These are phyloP conservation scores for Citrus hindsii DNA, from an alignment of 345 rosid species.

Conservation along the genomic window DNA sequence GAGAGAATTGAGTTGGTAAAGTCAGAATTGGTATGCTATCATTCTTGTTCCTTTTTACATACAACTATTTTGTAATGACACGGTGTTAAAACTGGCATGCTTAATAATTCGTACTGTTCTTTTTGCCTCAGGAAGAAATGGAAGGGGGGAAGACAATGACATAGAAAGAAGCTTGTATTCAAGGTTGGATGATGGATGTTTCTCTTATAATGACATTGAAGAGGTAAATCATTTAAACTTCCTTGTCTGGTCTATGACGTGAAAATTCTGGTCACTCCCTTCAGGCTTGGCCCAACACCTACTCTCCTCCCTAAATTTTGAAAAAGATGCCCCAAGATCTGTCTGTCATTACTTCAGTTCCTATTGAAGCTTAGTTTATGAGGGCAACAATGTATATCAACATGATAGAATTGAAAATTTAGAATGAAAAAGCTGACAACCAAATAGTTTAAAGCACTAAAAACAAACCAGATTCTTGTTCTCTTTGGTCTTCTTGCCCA, in stretches of 20 bases:
- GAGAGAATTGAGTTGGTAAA: constrained; percentile 59
- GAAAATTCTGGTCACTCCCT: neutral
- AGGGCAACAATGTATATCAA: neutral
- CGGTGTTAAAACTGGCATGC: neutral
- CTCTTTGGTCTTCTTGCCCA: neutral
- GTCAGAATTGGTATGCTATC: constrained; percentile 42
- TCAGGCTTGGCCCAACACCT: neutral
- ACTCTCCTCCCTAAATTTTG: neutral
- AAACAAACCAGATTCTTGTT: too few relatives aligned
- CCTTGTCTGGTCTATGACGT: neutral
- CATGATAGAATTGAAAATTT: neutral
- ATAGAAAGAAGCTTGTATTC: constrained; percentile 27
- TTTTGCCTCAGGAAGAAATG: constrained; percentile 44
- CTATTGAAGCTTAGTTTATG: neutral
- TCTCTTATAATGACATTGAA: constrained; percentile 31
- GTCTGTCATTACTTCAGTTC: too few relatives aligned
- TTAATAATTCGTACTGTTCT: neutral
- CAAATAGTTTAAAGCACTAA: neutral
- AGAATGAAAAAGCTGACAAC: neutral
- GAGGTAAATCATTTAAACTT: constrained; percentile 42
- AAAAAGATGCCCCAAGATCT: too few relatives aligned
- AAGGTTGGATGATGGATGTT: constrained; percentile 29
- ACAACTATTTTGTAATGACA: neutral
- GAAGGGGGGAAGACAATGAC: constrained; percentile 34
- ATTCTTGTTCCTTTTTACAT: neutral